Evolutionary conservation across 169 alveolate genomes (phyloP).

Genomic region (Eimeria sp.): DNA sequence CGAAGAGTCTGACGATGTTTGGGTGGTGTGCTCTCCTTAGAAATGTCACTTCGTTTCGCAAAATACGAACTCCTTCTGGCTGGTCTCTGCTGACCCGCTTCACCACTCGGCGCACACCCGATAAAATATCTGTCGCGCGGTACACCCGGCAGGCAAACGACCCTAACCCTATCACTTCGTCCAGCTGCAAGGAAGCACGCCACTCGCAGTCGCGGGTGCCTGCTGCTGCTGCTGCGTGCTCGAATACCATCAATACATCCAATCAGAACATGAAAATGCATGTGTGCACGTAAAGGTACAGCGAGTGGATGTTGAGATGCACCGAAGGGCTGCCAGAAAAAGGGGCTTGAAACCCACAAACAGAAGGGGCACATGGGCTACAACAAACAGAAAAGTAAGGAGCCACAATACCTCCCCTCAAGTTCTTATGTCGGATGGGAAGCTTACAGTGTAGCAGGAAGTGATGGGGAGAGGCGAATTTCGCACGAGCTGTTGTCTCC

Average conservation of each 20-base stretch:
- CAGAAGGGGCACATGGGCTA: not conserved
- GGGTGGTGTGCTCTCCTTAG: constrained; percentile 92
- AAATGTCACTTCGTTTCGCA: constrained; percentile 66
- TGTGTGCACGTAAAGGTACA: not conserved
- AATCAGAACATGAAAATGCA: not conserved
- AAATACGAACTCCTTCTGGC: constrained; percentile 42
- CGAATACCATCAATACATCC: no score
- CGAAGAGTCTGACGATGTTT: constrained; percentile 93
- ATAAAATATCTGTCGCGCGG: constrained; percentile 61
- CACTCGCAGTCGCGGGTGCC: not conserved
- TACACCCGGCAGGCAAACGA: constrained; percentile 75
- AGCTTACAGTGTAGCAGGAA: constrained; percentile 70
- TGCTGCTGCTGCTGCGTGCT: no score
- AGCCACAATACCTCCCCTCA: not conserved
- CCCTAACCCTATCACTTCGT: constrained; percentile 73
- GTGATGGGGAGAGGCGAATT: constrained; percentile 75
- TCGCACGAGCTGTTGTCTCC: constrained; percentile 69
- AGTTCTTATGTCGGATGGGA: not conserved
- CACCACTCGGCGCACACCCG: constrained; percentile 79
- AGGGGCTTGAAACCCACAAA: not conserved
- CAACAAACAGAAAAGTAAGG: not conserved
- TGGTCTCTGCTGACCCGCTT: constrained; percentile 77
- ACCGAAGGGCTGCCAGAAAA: not conserved
- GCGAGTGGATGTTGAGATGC: not conserved
- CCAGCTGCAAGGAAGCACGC: constrained; percentile 27